phyloP scores from a whole-genome alignment of 2,329 filamentous ascomycete species.

The Pezicula radicicola region DNA sequence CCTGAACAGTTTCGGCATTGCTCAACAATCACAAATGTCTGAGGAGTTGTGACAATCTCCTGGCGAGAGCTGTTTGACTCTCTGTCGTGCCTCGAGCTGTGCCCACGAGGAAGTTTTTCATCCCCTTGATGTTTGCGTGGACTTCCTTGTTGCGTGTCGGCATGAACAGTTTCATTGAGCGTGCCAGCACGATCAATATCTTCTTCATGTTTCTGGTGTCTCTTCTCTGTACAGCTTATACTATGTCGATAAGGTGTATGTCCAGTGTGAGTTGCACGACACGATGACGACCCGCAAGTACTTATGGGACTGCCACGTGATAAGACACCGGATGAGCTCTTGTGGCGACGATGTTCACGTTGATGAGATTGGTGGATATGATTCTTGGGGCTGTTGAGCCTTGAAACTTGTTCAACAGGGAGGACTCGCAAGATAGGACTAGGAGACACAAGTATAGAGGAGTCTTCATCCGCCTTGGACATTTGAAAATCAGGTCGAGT shows the following conservation, averaged over 20 bases:
- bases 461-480: no score
- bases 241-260: constrained; percentile 19
- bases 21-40: constrained; percentile 18
- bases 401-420: not conserved
- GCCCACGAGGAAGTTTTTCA: no score
- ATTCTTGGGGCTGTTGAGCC: not conserved
- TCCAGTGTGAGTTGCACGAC: constrained; percentile 17
- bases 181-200: constrained; percentile 18
- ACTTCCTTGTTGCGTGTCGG: not conserved
- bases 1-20: constrained; percentile 17
- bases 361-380: not conserved
- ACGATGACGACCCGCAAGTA: constrained; percentile 14
- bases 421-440: no score
- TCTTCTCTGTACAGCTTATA: constrained; percentile 14
- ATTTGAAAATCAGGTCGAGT: no score
- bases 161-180: constrained; percentile 4
- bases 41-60: constrained; percentile 9
- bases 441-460: no score
- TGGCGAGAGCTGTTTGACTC: not conserved
- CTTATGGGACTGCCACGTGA: not conserved
- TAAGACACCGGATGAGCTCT: constrained; percentile 6
- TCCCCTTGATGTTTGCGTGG: no score
- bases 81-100: no score
- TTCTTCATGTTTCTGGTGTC: constrained; percentile 9
- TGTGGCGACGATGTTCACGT: not conserved